phyloP scores from a whole-genome alignment of 495 filamentous ascomycete genomes.

The Penicillium coprophilum region DNA sequence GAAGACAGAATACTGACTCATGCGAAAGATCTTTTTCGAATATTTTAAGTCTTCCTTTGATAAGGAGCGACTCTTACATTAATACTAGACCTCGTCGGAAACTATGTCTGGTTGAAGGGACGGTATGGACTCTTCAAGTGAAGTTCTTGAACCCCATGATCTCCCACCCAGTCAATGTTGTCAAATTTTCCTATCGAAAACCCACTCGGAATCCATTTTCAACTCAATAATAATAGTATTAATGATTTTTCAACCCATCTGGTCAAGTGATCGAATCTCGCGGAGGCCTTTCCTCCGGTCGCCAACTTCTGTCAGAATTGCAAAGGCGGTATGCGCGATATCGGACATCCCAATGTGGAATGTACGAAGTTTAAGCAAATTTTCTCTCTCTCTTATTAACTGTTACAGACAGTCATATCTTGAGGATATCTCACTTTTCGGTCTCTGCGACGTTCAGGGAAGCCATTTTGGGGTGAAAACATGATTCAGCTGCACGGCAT shows the following conservation, averaged over 20 bases:
- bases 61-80: neutral
- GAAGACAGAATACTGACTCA: neutral
- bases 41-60: neutral
- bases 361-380: constrained; percentile 17
- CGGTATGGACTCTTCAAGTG: neutral
- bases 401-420: too few relatives aligned
- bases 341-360: constrained; percentile 23
- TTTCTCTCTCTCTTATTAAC: neutral
- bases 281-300: neutral
- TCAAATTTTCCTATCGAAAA: too few relatives aligned
- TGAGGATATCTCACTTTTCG: too few relatives aligned
- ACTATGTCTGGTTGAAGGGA: neutral
- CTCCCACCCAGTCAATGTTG: too few relatives aligned
- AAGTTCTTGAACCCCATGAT: neutral
- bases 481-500: constrained; percentile 28
- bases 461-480: neutral
- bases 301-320: constrained; percentile 1
- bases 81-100: neutral
- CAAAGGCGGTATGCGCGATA: constrained; percentile 20
- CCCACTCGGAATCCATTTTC: too few relatives aligned
- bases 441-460: neutral
- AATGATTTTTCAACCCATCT: too few relatives aligned
- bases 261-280: too few relatives aligned
- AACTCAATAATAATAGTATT: too few relatives aligned
- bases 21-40: neutral